phyloP scores from a whole-genome alignment of 352 stramenopile genomes.

The Pythium utonaiense region DNA sequence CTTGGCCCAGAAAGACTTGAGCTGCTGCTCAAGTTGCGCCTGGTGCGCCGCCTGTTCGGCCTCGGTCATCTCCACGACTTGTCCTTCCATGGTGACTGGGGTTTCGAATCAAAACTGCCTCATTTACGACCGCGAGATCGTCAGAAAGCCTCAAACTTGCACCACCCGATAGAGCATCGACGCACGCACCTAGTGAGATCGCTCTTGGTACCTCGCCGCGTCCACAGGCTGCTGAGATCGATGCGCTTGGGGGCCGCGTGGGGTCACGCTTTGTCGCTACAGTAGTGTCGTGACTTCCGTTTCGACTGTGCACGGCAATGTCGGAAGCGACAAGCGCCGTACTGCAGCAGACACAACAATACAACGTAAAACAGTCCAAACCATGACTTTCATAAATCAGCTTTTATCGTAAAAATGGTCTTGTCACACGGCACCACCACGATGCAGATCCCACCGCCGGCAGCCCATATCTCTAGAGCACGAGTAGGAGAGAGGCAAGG shows the following conservation, averaged over 20 bases:
- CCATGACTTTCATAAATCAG: conserved; percentile 2
- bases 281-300: conserved; percentile 9
- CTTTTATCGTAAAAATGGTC: neutral
- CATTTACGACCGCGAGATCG: conserved; percentile 7
- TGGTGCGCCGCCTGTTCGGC: conserved; percentile 83
- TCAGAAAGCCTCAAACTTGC: conserved; percentile 9
- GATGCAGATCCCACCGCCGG: too few relatives aligned
- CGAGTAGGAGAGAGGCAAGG: too few relatives aligned
- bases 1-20: conserved; percentile 92
- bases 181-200: conserved; percentile 2
- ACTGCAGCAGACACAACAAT: conserved; percentile 20
- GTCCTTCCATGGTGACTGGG: conserved; percentile 57
- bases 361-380: neutral
- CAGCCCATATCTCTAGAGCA: too few relatives aligned
- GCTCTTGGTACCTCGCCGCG: conserved; percentile 2
- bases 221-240: conserved; percentile 1
- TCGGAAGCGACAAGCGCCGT: neutral
- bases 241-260: conserved; percentile 1
- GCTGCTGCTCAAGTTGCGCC: conserved; percentile 85
- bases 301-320: conserved; percentile 10
- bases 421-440: neutral
- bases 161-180: neutral
- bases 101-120: conserved; percentile 2
- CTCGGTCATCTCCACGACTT: conserved; percentile 84
- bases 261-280: conserved; percentile 4